Evolutionary conservation across 2,329 filamentous ascomycete genomes (phyloP).

Genomic region (Xylariaceae sp.): DNA sequence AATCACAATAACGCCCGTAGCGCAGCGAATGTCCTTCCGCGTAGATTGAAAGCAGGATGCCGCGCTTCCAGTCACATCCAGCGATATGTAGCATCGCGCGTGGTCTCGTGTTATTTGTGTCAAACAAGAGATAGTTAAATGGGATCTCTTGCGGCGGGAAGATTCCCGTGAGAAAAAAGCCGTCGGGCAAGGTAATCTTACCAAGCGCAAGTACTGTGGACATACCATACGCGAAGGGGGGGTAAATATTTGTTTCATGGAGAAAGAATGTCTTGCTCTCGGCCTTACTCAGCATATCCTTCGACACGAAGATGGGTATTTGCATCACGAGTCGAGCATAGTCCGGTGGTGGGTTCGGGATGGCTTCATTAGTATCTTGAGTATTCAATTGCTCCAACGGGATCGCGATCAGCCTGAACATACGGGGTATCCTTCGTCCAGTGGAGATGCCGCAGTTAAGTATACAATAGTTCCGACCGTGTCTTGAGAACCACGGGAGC

Average conservation of each 20-base stretch:
- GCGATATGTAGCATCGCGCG: not conserved
- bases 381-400: too few relatives aligned
- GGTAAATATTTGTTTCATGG: not conserved
- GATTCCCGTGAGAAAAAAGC: not conserved
- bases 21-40: not conserved
- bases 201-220: not conserved
- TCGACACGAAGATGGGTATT: not conserved
- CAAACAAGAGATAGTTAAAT: not conserved
- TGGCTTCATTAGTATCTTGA: too few relatives aligned
- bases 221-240: too few relatives aligned
- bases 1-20: not conserved
- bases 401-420: too few relatives aligned
- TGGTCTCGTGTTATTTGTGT: too few relatives aligned
- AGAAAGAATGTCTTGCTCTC: not conserved
- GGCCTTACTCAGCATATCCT: not conserved
- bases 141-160: not conserved
- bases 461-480: not conserved
- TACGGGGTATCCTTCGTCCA: not conserved
- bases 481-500: not conserved
- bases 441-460: not conserved
- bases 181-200: not conserved
- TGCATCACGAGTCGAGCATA: not conserved
- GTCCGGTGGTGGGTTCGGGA: not conserved
- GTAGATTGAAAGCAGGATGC: not conserved
- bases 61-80: not conserved